A percentile compares a stretch with the other conserved stretches of the same genome.
Evolutionary conservation across 169 alveolate species (phyloP).

Genomic region (Blepharisma undulans): DNA sequence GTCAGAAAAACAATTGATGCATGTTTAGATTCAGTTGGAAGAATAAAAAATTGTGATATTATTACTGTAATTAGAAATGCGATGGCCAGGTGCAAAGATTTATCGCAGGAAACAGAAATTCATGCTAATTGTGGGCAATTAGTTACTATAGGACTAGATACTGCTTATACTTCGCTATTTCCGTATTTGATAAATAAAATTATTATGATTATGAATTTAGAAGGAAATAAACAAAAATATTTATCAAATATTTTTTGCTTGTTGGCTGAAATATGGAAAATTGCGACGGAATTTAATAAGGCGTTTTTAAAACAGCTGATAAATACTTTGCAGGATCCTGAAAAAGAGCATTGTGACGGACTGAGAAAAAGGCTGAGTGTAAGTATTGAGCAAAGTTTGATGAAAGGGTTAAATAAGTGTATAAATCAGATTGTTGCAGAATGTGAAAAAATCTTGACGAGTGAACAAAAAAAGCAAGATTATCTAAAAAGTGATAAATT

Average conservation of each 20-base stretch:
- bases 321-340: background rate
- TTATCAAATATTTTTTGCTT: background rate
- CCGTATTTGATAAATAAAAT: background rate
- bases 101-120: background rate
- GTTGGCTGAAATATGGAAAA: background rate
- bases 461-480: conserved; percentile 26
- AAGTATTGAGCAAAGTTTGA: conserved; percentile 20
- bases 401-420: background rate
- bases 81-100: background rate
- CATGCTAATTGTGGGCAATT: background rate
- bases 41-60: background rate
- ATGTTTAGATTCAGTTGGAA: background rate
- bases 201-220: background rate
- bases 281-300: background rate
- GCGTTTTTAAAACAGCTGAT: background rate
- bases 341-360: background rate
- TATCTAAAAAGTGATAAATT: background rate
- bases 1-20: background rate
- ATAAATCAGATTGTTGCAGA: background rate
- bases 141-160: conserved; percentile 10
- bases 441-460: background rate
- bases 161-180: background rate
- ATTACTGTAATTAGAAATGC: background rate
- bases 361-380: conserved; percentile 15
- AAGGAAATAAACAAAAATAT: background rate